Evolutionary conservation across 2,329 filamentous ascomycete species (phyloP), one percentile per base, ranked within the genome.

Genomic region (Fusarium zealandicum): DNA sequence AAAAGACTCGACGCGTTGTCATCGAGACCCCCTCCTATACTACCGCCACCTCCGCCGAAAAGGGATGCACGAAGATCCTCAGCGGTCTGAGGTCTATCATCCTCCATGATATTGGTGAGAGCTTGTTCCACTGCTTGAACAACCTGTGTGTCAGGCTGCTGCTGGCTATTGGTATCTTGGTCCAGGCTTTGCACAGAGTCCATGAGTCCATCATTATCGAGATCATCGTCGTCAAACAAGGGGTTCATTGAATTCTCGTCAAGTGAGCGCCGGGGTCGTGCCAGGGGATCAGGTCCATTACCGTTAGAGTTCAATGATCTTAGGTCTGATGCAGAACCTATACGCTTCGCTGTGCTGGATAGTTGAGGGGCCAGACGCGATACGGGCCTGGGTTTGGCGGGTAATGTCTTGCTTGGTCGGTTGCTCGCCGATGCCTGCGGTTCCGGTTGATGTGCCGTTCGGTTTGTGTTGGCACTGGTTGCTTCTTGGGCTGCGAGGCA

Each of bases 101-200:
- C 87, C 63, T 92, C 92, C 79, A 99, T 90, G 58, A 99, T 99
- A 60, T 93, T 90, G 61, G 90, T 96, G 41, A 99, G 80, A 13
- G 93, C 95, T 61, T 90, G 86, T 71, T 98, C 93, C 83, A 99
- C 93, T 4, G 92, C 93, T 74, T 96, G 86, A 6, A 99, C 92
- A 22, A 97, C 89, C 54, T 88, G 84, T 1, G 84, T 90, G 67
- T 96, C 89, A 6, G 89, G 88, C 1, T 79, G 79, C 52, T 80
- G 80, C 9, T 82, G 80, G n/a, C 77, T 78, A 9, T 57, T 50
- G 7, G 60, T 36, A 35, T 92, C 90, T 39, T 88, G 87, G 17
- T 93, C 90, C 8, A 96, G 77, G 63, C 92, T 96, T 44, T 92
- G 83, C 0, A 90, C 83, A 2, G 93, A 97, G 59, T 86, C 84